phyloP scores from a whole-genome alignment of 225 moss, liverwort and hornwort species.

The Bryum argenteum region DNA sequence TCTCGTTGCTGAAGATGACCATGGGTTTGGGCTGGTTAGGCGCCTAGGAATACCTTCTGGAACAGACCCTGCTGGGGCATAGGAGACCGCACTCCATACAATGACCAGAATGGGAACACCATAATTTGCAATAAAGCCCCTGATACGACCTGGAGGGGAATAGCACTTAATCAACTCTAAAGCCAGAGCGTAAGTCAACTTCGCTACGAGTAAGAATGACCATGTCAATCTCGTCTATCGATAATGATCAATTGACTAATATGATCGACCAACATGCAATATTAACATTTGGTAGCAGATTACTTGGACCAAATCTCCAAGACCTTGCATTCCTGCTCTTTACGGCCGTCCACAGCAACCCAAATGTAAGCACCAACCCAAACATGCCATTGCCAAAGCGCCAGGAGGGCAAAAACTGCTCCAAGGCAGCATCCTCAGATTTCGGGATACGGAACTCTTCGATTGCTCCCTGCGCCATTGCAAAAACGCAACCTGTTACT shows the following conservation, averaged over 20 bases:
- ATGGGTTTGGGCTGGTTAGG: slow-evolving; percentile 63
- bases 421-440: slow-evolving; percentile 35
- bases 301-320: slow-evolving; percentile 78
- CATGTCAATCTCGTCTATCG: slow-evolving; percentile 5
- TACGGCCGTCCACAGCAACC: slow-evolving; percentile 71
- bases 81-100: slow-evolving; percentile 77
- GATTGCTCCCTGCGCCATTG: slow-evolving; percentile 56
- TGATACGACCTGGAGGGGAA: slow-evolving; percentile 47
- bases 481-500: not conserved
- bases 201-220: slow-evolving; percentile 9
- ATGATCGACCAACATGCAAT: not conserved
- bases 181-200: slow-evolving; percentile 1
- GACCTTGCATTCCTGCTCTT: slow-evolving; percentile 68
- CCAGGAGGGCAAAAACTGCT: slow-evolving; percentile 69
- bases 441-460: slow-evolving; percentile 65
- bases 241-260: not conserved
- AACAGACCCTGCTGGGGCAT: slow-evolving; percentile 60
- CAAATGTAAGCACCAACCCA: slow-evolving; percentile 69
- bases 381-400: slow-evolving; percentile 85
- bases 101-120: slow-evolving; percentile 75
- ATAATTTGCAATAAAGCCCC: slow-evolving; percentile 68
- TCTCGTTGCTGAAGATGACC: slow-evolving; percentile 49
- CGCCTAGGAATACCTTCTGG: slow-evolving; percentile 76
- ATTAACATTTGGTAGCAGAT: not conserved
- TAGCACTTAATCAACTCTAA: slow-evolving; percentile 4